Percentiles rank a stretch among this genome's conserved stretches.
Evolutionary conservation across 371 early-diverging fungal species (phyloP).

Genomic region (Mortierella sp.): DNA sequence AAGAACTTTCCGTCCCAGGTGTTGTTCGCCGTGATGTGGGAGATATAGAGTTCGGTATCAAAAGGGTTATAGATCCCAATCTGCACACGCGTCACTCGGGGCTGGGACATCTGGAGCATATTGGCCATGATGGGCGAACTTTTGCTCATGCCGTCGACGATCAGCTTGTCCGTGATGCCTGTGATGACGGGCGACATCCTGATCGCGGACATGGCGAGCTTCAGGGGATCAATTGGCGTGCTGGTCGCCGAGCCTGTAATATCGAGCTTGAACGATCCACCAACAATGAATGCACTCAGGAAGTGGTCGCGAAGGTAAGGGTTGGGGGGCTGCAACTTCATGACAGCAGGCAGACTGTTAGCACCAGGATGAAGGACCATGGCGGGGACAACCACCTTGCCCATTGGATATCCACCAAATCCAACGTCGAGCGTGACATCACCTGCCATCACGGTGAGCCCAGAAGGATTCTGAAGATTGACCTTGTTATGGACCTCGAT

Average conservation of each 20-base stretch:
- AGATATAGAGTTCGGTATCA: constrained; percentile 48
- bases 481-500: neutral
- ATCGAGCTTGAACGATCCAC: constrained; percentile 55
- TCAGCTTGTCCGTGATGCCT: constrained; percentile 55
- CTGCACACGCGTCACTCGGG: constrained; percentile 38
- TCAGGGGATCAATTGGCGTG: constrained; percentile 55
- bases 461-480: constrained; percentile 34
- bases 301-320: constrained; percentile 15
- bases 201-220: constrained; percentile 58
- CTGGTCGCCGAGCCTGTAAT: constrained; percentile 54
- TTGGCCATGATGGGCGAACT: constrained; percentile 10
- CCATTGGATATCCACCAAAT: neutral
- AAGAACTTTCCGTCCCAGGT: constrained; percentile 8
- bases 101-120: constrained; percentile 12
- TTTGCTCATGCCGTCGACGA: constrained; percentile 26
- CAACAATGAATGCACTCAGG: constrained; percentile 19
- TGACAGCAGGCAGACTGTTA: constrained; percentile 49
- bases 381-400: constrained; percentile 7
- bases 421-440: constrained; percentile 11
- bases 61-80: constrained; percentile 58
- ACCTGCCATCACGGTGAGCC: constrained; percentile 26
- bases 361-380: constrained; percentile 55
- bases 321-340: constrained; percentile 25
- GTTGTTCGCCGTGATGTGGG: constrained; percentile 32
- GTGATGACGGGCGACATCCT: constrained; percentile 52